Evolutionary conservation across 352 stramenopile species (phyloP), one percentile per base, ranked within the genome.

Genomic region (Globisporangium abappressorium): DNA sequence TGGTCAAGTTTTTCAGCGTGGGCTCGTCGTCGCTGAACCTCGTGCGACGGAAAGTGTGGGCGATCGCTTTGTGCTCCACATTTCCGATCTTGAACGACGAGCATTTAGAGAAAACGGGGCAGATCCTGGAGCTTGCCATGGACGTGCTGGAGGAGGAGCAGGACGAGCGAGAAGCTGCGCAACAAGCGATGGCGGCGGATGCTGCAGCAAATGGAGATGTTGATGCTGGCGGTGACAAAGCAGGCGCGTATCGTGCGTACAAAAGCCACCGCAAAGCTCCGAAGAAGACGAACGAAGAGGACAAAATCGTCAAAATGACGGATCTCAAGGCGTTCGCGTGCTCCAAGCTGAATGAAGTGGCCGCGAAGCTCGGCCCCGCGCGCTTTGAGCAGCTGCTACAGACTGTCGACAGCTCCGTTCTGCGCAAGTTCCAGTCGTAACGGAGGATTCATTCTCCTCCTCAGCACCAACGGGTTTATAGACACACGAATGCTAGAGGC

Each of bases 121-220:
- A 90, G 63, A 73, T 95, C 22, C 62, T 95, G 34, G 87, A 93
- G 58, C 74, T 85, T 9, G 80, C 70, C 62, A 75, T 77, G 0
- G 79, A 94, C 18, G 83, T 93, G n/a, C 74, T 94, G 34, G 83
- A 92, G 20, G 79, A 89, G 22, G 84, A 93, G 58, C 67, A 69
- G n/a, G 72, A 84, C 20, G 74, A 82, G 36, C 74, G 68, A 33
- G 57, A 72, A 30, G 46, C 36, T 34, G 57, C 65, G 28, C 51
- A 55, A n/a, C 53, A 58, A 46, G 57, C 47, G 6, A 38, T 8
- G n/a, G 55, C 41, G 14, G 22, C 22, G 11, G n/a, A 14, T 26
- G 30, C 33, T 1, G 34, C 14, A 28, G 56, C 2, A 28, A 43
- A 5, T n/a, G 36, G 5, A n/a, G 34, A 5, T n/a, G 36, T 5